Evolutionary conservation across 2,329 filamentous ascomycete genomes (phyloP).

Genomic region (Aspergillus brunneoviolaceus): DNA sequence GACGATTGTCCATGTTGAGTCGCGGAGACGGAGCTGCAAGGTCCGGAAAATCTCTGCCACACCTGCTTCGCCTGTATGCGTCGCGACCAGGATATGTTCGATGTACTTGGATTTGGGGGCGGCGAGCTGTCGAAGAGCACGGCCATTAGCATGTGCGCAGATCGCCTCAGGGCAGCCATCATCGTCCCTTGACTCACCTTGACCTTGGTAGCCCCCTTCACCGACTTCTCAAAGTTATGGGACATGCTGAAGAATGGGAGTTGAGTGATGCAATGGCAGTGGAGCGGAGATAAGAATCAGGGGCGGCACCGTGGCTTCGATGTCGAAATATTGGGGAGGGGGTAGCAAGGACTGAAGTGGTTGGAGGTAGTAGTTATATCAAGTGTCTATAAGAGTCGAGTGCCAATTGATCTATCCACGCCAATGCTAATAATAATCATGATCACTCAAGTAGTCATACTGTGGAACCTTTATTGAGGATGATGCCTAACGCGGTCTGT

Average conservation of each 20-base stretch:
- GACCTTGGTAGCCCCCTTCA: constrained; percentile 97
- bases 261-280: constrained; percentile 9
- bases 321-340: neutral
- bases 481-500: constrained; percentile 14
- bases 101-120: constrained; percentile 99
- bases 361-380: neutral
- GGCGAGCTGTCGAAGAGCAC: constrained; percentile 63
- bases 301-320: constrained; percentile 8
- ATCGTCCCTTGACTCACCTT: constrained; percentile 61
- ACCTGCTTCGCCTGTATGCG: constrained; percentile 89
- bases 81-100: constrained; percentile 94
- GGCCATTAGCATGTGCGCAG: constrained; percentile 19
- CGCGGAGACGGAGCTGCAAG: constrained; percentile 80
- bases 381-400: constrained; percentile 15
- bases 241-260: constrained; percentile 29
- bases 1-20: constrained; percentile 99
- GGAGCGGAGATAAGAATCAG: constrained; percentile 14
- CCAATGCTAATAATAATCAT: constrained; percentile 26
- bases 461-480: constrained; percentile 17
- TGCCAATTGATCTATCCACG: constrained; percentile 22
- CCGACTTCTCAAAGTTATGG: constrained; percentile 91
- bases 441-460: constrained; percentile 33
- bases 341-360: neutral
- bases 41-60: constrained; percentile 95
- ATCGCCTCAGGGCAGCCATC: neutral